Base-by-base conservation (phyloP, 2,329 filamentous ascomycete species). In the Fusarium subtropicale region DNA sequence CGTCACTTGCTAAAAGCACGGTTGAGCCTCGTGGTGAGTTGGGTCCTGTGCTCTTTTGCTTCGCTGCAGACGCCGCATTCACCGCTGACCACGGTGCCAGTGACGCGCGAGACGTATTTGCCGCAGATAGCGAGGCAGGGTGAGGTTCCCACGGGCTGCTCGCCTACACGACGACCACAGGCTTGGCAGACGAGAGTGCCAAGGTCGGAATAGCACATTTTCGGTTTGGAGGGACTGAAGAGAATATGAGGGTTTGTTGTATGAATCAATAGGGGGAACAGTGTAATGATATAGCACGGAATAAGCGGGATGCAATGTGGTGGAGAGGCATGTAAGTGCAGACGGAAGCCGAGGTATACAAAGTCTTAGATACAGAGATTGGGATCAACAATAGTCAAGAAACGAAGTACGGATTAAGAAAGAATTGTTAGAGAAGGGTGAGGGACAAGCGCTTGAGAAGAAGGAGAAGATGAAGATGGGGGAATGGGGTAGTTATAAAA, bases 101-200 rank as follows among this genome's bases (percentile, higher is more conserved):
- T 75, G 44, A 74, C 69, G 20, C 69, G 66, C 36, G 72, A 75
- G 54, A 75, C 64, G 47, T 72, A 75, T 68, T 75, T 75, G 39
- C 74, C 74, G 56, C 74, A 75, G 48, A 60, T 69, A 24, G 63
- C 33, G 48, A 64, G 48, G 55, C 74, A 75, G 18, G 71, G 69
- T 31, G 74, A 67, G 31, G 66, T 72, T 50, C 74, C 73, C 24
- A 69, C 42, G 28, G 69, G 61, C 26, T 72, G 66, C 39, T 75
- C 74, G 31, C 72, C 69, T 11, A 75, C 67, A 15, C 69, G 69
- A 8, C 72, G 71, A 42, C 61, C 62, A 58, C 74, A 75, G 22
- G 54, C 58, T 24, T 58, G 44, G 59, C 74, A 75, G 55, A 72
- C 36, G 48, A 75, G 58, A 44, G 62, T 74, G 31, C 71, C 69